These are phyloP conservation scores for Lophium mytilinum DNA, from an alignment of 495 filamentous ascomycete genomes.

Conservation along the genomic window DNA sequence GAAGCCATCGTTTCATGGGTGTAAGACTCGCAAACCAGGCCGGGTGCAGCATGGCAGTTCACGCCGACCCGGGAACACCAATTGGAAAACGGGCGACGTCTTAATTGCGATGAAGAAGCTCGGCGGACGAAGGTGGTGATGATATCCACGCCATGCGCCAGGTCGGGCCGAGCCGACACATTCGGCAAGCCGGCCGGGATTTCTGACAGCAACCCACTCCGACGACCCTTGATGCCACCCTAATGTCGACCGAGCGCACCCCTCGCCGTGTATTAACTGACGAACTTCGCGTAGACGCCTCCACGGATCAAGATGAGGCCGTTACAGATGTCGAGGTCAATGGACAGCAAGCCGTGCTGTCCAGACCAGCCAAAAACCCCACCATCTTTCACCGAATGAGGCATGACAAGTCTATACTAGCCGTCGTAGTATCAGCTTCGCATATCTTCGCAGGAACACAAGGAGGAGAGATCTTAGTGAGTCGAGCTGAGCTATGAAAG, in stretches of 20 bases:
- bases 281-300: slow-evolving; percentile 7
- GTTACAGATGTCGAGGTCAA: not conserved
- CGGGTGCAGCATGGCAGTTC: no score
- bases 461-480: slow-evolving; percentile 77
- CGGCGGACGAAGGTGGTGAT: no score
- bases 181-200: not conserved
- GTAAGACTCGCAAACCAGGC: no score
- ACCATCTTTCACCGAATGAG: slow-evolving; percentile 59
- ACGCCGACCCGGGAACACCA: no score
- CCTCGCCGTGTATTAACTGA: slow-evolving; percentile 6
- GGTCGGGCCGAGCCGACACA: not conserved
- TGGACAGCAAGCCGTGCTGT: not conserved
- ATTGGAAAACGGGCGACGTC: no score
- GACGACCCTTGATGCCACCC: not conserved
- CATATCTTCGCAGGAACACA: slow-evolving; percentile 85
- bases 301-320: slow-evolving; percentile 11
- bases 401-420: slow-evolving; percentile 64
- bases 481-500: slow-evolving; percentile 12
- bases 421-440: slow-evolving; percentile 53
- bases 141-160: not conserved
- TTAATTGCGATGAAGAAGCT: no score
- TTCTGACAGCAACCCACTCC: not conserved
- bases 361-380: slow-evolving; percentile 30
- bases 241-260: not conserved
- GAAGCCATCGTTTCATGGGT: not conserved